Evolutionary conservation across 192 early-diverging fungal genomes (phyloP).

Genomic region (Rhizophagus prolifer): DNA sequence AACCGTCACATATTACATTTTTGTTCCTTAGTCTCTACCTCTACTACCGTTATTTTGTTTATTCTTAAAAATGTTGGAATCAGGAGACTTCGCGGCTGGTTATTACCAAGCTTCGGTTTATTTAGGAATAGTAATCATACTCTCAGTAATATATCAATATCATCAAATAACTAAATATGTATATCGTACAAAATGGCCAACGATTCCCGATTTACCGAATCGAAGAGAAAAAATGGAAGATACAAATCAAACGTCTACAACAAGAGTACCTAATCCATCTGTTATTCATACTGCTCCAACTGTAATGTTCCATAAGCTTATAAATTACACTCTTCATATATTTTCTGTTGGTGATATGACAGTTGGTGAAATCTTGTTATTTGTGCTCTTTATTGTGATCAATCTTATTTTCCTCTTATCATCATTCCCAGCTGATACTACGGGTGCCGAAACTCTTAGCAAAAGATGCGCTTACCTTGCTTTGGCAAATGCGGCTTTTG

Average conservation of each 20-base stretch:
- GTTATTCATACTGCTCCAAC: background rate
- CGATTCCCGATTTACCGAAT: background rate
- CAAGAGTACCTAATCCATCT: background rate
- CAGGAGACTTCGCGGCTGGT: background rate
- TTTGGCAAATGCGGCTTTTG: conserved; percentile 40
- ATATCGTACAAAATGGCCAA: background rate
- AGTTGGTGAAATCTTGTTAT: background rate
- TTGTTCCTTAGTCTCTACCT: background rate
- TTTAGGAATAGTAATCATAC: background rate
- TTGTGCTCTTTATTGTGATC: background rate
- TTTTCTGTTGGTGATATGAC: conserved; percentile 5
- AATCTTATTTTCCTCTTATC: background rate
- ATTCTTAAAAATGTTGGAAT: background rate
- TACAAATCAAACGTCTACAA: background rate
- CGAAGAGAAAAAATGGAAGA: background rate
- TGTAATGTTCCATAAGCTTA: conserved; percentile 6
- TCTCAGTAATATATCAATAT: conserved; percentile 1
- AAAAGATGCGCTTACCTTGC: background rate
- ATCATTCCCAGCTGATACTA: background rate
- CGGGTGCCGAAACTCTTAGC: background rate
- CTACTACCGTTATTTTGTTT: background rate
- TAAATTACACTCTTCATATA: background rate
- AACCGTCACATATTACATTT: background rate
- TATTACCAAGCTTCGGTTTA: background rate
- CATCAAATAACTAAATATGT: background rate